Base-by-base conservation (phyloP, 371 early-diverging fungal genomes). In the Choanephora cucurbitarum region DNA sequence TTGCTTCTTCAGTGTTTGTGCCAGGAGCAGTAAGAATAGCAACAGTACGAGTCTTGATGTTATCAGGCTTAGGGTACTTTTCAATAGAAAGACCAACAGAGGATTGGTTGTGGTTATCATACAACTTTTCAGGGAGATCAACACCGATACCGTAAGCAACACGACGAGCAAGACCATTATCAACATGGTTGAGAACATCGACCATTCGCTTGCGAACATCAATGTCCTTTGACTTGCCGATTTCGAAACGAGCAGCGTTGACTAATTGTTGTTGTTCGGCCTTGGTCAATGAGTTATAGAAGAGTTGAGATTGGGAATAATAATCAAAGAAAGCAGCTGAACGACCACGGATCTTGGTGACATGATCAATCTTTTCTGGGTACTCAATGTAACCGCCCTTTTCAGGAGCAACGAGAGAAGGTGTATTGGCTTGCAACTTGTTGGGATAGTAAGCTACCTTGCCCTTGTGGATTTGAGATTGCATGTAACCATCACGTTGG, bases 401-500 rank as follows among this genome's bases (percentile, higher is more conserved):
- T 19, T 63, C 23, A 24, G 45, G 39, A 23, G 42, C 24, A 2
- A 49, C 58, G 33, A 57, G 48, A 13, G 63, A 52, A 21, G 63
- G 63, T 9, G 63, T 57, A 44, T 63, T 57, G 15, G 10, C 34
- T 53, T 63, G 57, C 17, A 63, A n/a, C 4, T 34, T 17, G 24
- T 63, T 63, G 22, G 63, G 63, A 8, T 49, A 63, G 23, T 63
- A 63, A 23, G 58, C 42, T 8, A 63, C 58, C 10, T 48, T 37
- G 8, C 63, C 58, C 21, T 63, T 57, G 44, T 57, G 52, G 8
- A 57, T 22, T 47, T 11, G 10, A 46, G 34, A 32, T 44, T 67
- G 67, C 55, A 55, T 64, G 43, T 52, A 73, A 3, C 82, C 84
- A 61, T 80, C 84, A 14, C 84, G 78, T 44, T 81, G 75, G 49